Conservation (phyloP, 2,329 filamentous ascomycete genomes). For the Xylariaceae sp. region DNA sequence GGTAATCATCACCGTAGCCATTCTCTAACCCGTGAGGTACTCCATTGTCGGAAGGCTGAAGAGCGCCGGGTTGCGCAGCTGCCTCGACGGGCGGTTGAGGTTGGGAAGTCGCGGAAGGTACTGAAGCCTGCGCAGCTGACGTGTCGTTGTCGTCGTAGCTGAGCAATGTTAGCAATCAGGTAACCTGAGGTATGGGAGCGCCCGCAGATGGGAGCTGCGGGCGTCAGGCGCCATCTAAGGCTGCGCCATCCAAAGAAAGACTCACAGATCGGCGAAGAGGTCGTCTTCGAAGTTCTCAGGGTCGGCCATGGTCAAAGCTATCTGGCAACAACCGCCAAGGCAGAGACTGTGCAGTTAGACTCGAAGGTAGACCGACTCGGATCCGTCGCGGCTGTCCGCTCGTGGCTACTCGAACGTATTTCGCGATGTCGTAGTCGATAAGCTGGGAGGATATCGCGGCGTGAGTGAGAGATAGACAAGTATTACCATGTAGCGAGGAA, state of each 20-base stretch:
- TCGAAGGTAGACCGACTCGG: conserved; percentile 6
- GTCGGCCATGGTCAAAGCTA: conserved; percentile 58
- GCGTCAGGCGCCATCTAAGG: no score
- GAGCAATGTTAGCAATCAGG: conserved; percentile 6
- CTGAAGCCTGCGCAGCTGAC: conserved; percentile 29
- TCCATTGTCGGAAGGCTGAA: conserved; percentile 23
- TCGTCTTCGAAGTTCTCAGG: conserved; percentile 82
- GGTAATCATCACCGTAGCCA: conserved; percentile 32
- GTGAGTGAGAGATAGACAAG: no score
- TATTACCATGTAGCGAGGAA: no score
- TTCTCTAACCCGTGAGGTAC: conserved; percentile 23
- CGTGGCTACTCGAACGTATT: conserved; percentile 14
- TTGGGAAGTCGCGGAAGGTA: conserved; percentile 16
- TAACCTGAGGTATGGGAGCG: no score
- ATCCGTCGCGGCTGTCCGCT: neutral
- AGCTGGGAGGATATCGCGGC: no score
- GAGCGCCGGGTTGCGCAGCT: conserved; percentile 23
- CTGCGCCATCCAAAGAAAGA: no score
- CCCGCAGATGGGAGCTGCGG: no score
- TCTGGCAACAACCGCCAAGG: neutral
- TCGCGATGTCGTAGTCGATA: no score
- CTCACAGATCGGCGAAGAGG: conserved; percentile 92
- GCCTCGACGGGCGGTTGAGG: conserved; percentile 19
- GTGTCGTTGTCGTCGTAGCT: conserved; percentile 64
- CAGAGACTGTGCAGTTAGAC: conserved; percentile 1